Evolutionary conservation across 306 rosid species (phyloP), one percentile per base, ranked within the genome.

Genomic region (Parietaria judaica): DNA sequence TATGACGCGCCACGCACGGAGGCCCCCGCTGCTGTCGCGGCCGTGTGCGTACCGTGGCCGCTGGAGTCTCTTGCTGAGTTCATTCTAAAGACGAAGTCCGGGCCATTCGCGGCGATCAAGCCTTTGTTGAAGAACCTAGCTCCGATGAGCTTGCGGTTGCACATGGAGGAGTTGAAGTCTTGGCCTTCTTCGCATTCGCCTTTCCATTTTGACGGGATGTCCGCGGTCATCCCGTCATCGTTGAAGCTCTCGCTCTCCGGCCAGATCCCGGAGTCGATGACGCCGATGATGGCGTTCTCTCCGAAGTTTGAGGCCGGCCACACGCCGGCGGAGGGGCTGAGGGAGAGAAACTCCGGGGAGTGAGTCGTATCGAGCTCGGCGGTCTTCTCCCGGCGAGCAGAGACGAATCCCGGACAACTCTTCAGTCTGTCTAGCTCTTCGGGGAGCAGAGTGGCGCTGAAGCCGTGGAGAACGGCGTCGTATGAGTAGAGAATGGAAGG

Each of bases 191-290:
- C 64, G 36, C 75, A 75, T 23, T 8, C 53, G 4, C 75, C 79
- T 43, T 70, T 69, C 79, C 79, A 75, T 11, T 17, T 65, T 2
- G 64, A 11, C 17, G 79, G 79, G 13, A 46, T 49, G 0, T n/a
- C 45, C 7, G 56, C n/a, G 14, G 38, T 52, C 65, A 69, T 70
- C 3, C 67, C 74, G 16, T 60, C 48, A 13, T 75, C 72, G 16
- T 39, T 65, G 68, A 75, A 75, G 68, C 72, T 65, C 6, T 64
- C 50, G 7, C 68, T 64, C 67, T 75, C 79, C 2, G 72, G 79
- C 71, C 68, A 75, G 23, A 74, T 31, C 5, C 70, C 70, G 23
- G 60, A 6, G 48, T 74, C 70, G 17, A 68, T 54, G 14, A 74
- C 61, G 15, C 75, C 72, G 34, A 74, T 16, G 34, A 69, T 54